phyloP scores from a whole-genome alignment of 331 rosid genomes.

The Malus hybrid region DNA sequence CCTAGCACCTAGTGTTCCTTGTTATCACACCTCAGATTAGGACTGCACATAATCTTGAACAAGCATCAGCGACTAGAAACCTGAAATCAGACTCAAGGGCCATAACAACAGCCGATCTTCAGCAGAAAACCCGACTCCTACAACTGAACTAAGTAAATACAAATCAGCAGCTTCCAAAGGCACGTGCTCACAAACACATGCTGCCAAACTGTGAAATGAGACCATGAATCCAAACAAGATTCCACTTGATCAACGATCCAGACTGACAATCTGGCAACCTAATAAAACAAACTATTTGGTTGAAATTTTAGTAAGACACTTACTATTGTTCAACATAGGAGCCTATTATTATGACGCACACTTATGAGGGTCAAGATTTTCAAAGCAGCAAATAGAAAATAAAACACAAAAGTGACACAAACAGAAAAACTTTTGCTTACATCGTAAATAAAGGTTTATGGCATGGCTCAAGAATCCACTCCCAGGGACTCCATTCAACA shows the following conservation, averaged over 20 bases:
- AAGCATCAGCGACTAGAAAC: too few relatives aligned
- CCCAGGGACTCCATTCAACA: constrained; percentile 89
- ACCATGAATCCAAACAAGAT: neutral
- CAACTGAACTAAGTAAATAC: neutral
- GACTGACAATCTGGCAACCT: neutral
- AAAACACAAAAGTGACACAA: neutral
- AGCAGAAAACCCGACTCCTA: too few relatives aligned
- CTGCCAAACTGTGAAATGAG: neutral
- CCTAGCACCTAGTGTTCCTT: too few relatives aligned
- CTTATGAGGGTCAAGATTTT: neutral
- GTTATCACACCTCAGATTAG: too few relatives aligned
- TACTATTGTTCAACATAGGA: neutral
- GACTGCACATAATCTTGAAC: too few relatives aligned
- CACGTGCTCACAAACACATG: neutral
- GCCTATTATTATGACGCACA: neutral
- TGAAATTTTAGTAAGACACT: neutral
- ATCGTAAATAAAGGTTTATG: constrained; percentile 90
- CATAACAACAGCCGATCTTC: too few relatives aligned
- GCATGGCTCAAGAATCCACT: constrained; percentile 99
- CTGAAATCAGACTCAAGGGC: too few relatives aligned
- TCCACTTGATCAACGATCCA: neutral
- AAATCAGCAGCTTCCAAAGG: neutral
- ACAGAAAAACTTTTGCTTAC: constrained; percentile 42
- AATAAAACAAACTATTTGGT: neutral
- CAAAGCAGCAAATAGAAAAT: constrained; percentile 10